Conservation (phyloP, 2,329 filamentous ascomycete species). For the Fusarium humuli region DNA sequence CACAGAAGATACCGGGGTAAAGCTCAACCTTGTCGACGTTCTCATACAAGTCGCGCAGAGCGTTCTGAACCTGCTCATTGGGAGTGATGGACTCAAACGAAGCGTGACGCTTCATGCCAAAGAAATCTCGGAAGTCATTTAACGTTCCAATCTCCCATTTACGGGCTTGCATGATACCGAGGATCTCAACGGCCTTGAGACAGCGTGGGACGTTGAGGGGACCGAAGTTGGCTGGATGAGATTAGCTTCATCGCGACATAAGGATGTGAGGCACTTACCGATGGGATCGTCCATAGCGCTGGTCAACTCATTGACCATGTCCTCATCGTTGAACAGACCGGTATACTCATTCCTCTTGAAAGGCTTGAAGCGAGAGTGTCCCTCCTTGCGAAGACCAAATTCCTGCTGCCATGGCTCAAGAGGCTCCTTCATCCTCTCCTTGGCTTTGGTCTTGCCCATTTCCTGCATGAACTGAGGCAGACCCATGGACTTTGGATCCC, state of each 20-base stretch:
- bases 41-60: conserved; percentile 60
- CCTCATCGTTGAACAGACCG: conserved; percentile 15
- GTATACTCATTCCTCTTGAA: conserved; percentile 29
- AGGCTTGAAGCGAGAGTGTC: not conserved
- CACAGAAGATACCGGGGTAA: conserved; percentile 74
- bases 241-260: not conserved
- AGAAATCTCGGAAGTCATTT: conserved; percentile 73
- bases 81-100: conserved; percentile 59
- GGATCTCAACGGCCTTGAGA: conserved; percentile 67
- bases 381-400: not conserved
- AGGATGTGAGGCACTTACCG: not conserved
- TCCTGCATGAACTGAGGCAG: conserved; percentile 2
- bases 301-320: conserved; percentile 50
- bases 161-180: conserved; percentile 69
- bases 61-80: conserved; percentile 11
- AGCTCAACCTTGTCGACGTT: conserved; percentile 72
- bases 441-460: not conserved
- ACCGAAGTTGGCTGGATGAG: conserved; percentile 54
- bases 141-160: conserved; percentile 69
- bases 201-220: conserved; percentile 67
- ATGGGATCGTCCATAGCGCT: conserved; percentile 64
- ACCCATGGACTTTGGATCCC: conserved; percentile 9
- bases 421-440: not conserved
- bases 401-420: conserved; percentile 4
- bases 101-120: conserved; percentile 65